Percentiles rank a stretch among this genome's conserved stretches.
phyloP scores from a whole-genome alignment of 1,139 yeast species.

The Geotrichum citri-aurantii region DNA sequence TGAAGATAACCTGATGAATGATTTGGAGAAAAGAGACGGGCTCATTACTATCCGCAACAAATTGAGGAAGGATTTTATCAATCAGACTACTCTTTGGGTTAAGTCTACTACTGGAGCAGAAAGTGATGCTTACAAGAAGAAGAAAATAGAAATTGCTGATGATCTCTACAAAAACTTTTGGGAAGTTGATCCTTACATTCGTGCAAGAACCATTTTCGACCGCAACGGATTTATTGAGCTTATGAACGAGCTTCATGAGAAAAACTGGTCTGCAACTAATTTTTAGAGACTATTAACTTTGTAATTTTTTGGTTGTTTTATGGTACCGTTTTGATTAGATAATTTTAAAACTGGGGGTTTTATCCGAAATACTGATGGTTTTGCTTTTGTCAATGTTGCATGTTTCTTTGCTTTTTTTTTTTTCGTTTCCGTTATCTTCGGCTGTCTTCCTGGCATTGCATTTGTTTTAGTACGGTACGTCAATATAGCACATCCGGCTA shows the following conservation, averaged over 20 bases:
- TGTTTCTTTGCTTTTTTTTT: neutral
- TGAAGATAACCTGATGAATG: conserved; percentile 43
- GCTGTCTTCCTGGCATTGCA: too few species aligned
- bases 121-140: conserved; percentile 40
- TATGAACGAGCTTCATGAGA: neutral
- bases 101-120: conserved; percentile 43
- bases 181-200: conserved; percentile 61
- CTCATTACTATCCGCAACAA: conserved; percentile 45
- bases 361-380: too few species aligned
- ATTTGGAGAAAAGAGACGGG: conserved; percentile 41
- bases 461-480: too few species aligned
- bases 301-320: too few species aligned
- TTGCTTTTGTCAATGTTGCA: too few species aligned
- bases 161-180: conserved; percentile 53
- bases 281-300: too few species aligned
- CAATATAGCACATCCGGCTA: too few species aligned
- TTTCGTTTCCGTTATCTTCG: too few species aligned
- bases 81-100: conserved; percentile 64
- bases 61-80: conserved; percentile 46
- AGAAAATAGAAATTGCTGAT: conserved; percentile 47
- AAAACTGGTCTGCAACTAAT: conserved; percentile 1
- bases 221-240: conserved; percentile 43
- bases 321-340: too few species aligned
- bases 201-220: conserved; percentile 65
- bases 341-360: too few species aligned